Percentiles rank a stretch among this genome's conserved stretches.
These are phyloP conservation scores for Chaetomium sp. DNA, from an alignment of 2,329 filamentous ascomycete species.

Conservation along the genomic window DNA sequence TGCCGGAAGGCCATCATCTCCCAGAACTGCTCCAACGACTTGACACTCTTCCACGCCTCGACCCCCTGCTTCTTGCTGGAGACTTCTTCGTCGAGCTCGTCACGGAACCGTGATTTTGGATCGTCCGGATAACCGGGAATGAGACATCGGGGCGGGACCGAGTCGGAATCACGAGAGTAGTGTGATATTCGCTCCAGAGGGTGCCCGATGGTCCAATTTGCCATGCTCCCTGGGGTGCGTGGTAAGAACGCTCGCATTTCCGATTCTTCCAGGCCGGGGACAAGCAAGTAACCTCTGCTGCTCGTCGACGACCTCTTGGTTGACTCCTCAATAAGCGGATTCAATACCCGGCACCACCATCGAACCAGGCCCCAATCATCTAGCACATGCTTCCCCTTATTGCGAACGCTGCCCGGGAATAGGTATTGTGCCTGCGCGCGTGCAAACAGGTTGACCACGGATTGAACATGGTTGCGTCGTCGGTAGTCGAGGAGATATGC, in stretches of 20 bases:
- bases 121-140: constrained; percentile 93
- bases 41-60: constrained; percentile 77
- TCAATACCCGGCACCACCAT: constrained; percentile 90
- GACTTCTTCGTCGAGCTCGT: constrained; percentile 82
- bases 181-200: constrained; percentile 62
- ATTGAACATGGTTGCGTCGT: constrained; percentile 56
- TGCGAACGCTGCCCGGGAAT: constrained; percentile 85
- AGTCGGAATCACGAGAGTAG: constrained; percentile 50
- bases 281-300: constrained; percentile 73
- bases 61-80: constrained; percentile 51
- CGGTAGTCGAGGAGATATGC: constrained; percentile 64
- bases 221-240: constrained; percentile 39
- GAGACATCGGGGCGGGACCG: constrained; percentile 71
- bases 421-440: constrained; percentile 89
- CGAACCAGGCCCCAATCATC: constrained; percentile 84
- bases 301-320: constrained; percentile 34
- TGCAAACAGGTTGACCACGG: constrained; percentile 85
- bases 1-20: constrained; percentile 97
- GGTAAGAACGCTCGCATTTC: constrained; percentile 80
- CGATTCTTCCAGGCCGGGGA: constrained; percentile 78
- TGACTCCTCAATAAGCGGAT: constrained; percentile 59
- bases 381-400: constrained; percentile 79
- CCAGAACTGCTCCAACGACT: constrained; percentile 88
- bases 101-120: constrained; percentile 82
- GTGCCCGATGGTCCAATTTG: constrained; percentile 63